These are phyloP conservation scores for Erythrophleum ivorense DNA, from an alignment of 331 rosid species.

Conservation along the genomic window DNA sequence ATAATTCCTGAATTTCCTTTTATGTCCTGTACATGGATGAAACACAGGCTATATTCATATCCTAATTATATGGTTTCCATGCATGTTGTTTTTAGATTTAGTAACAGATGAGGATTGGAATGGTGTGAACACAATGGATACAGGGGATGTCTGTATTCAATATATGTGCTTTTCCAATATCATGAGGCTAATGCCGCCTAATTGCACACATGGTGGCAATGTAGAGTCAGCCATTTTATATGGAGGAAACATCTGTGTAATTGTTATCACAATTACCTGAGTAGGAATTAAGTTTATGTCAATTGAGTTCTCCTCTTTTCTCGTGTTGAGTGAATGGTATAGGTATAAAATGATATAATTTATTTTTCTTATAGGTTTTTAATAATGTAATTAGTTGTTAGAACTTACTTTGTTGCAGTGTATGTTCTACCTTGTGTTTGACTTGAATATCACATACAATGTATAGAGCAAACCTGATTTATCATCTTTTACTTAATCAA, in stretches of 20 bases:
- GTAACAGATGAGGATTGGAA: not conserved
- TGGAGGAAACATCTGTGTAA: not conserved
- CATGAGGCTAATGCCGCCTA: slow-evolving; percentile 2
- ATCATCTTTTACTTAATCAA: slow-evolving; percentile 4
- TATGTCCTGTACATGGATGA: not conserved
- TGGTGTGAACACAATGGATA: slow-evolving; percentile 8
- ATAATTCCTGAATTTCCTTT: not conserved
- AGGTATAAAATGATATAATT: not conserved
- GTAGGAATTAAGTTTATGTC: slow-evolving; percentile 9
- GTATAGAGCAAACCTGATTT: not conserved
- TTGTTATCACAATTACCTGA: not conserved
- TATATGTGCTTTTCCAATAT: slow-evolving; percentile 1
- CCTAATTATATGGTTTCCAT: not conserved
- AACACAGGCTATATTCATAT: not conserved
- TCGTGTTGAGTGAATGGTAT: not conserved
- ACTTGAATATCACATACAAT: slow-evolving; percentile 20
- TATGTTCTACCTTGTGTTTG: slow-evolving; percentile 22
- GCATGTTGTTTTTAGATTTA: not conserved
- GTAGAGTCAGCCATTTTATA: slow-evolving; percentile 2
- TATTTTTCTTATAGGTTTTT: not conserved
- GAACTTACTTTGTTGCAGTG: not conserved
- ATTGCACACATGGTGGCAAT: not conserved
- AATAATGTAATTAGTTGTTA: slow-evolving; percentile 17
- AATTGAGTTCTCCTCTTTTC: not conserved
- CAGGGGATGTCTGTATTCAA: slow-evolving; percentile 8